phyloP scores from a whole-genome alignment of 805 yeast genomes.

The Saccharomycopsis amapae region DNA sequence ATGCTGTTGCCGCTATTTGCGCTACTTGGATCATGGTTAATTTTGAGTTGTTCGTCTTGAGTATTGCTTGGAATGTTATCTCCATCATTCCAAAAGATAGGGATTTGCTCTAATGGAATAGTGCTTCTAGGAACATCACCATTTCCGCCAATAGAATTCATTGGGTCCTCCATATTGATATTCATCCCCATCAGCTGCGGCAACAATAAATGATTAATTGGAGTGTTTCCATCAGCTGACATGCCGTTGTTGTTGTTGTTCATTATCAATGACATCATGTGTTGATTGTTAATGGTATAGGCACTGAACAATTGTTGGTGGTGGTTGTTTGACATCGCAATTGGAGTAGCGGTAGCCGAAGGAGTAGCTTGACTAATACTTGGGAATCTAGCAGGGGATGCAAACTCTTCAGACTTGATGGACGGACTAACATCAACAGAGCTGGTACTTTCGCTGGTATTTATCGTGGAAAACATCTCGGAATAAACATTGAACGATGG shows the following conservation, averaged over 20 bases:
- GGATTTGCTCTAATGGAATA: slow-evolving; percentile 12
- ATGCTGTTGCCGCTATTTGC: neutral
- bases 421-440: no score
- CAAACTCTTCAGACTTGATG: neutral
- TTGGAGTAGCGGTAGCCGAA: neutral
- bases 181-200: neutral
- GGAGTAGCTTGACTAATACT: neutral
- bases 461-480: neutral
- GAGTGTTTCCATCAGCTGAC: neutral
- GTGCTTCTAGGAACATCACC: slow-evolving; percentile 14
- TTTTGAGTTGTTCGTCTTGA: neutral
- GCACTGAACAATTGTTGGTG: neutral
- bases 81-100: slow-evolving; percentile 12
- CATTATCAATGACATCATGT: neutral
- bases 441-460: slow-evolving; percentile 1
- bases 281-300: neutral
- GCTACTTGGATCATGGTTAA: neutral
- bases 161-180: neutral
- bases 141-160: neutral
- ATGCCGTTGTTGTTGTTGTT: neutral
- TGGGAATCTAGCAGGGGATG: slow-evolving; percentile 3
- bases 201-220: neutral
- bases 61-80: neutral
- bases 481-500: neutral
- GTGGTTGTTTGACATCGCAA: neutral